A percentile compares a stretch with the other conserved stretches of the same genome.
Evolutionary conservation across 2,329 filamentous ascomycete genomes (phyloP).

Genomic region (Pestalotiopsis sp.): DNA sequence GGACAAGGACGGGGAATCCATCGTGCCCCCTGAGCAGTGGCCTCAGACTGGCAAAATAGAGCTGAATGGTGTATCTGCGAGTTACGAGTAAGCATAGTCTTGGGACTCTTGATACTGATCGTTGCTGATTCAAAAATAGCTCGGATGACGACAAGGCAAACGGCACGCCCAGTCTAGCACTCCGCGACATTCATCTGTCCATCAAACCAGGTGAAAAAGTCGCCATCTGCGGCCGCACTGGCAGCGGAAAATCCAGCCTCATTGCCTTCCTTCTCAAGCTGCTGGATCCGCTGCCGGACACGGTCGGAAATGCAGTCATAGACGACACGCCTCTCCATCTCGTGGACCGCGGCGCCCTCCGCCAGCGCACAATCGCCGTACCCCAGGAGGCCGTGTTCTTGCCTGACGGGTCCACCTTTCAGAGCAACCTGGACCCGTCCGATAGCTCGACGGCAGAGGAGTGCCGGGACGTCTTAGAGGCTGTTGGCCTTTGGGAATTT

Average conservation of each 20-base stretch:
- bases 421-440: slow-evolving; percentile 35
- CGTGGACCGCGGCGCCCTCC: slow-evolving; percentile 36
- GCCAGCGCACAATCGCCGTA: slow-evolving; percentile 41
- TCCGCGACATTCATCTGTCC: slow-evolving; percentile 29
- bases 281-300: slow-evolving; percentile 32
- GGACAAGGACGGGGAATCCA: slow-evolving; percentile 23
- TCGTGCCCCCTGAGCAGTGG: slow-evolving; percentile 30
- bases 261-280: slow-evolving; percentile 42
- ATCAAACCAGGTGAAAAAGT: slow-evolving; percentile 34
- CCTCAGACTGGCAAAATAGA: slow-evolving; percentile 27
- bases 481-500: slow-evolving; percentile 25
- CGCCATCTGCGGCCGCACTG: slow-evolving; percentile 35
- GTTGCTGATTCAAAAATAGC: background rate
- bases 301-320: slow-evolving; percentile 24
- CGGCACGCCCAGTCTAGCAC: slow-evolving; percentile 24
- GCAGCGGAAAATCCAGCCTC: slow-evolving; percentile 43
- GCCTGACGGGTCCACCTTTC: slow-evolving; percentile 36
- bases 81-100: slow-evolving; percentile 19
- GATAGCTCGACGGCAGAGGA: slow-evolving; percentile 20
- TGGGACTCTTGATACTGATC: background rate
- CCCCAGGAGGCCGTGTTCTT: slow-evolving; percentile 48
- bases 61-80: slow-evolving; percentile 28
- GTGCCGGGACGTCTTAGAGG: slow-evolving; percentile 23
- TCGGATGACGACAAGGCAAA: slow-evolving; percentile 9
- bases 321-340: slow-evolving; percentile 33